A percentile compares a stretch with the other conserved stretches of the same genome.
Conservation (phyloP, 2,329 filamentous ascomycete species). For the Endothia cerciana region DNA sequence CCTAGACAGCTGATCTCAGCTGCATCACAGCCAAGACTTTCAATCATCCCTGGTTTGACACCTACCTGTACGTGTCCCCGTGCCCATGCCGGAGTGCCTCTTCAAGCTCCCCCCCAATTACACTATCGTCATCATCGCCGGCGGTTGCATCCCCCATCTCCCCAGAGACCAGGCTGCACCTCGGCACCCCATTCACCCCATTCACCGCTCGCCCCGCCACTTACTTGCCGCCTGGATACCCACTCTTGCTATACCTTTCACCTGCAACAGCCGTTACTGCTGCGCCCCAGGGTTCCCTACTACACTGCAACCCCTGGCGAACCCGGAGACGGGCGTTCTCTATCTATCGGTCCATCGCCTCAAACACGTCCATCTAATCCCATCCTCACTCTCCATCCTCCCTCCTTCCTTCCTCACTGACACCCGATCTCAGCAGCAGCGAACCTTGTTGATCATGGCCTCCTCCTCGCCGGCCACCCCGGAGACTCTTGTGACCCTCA, state of each 20-base stretch:
- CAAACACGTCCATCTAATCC: slow-evolving; percentile 3
- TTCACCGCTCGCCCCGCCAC: slow-evolving; percentile 14
- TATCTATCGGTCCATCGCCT: slow-evolving; percentile 11
- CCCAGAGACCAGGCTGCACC: slow-evolving; percentile 4
- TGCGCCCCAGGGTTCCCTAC: neutral
- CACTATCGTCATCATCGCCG: neutral
- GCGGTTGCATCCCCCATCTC: neutral
- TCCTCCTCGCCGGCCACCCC: slow-evolving; percentile 45
- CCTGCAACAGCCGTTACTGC: neutral
- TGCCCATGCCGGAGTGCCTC: neutral
- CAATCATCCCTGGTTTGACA: neutral
- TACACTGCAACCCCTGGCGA: neutral
- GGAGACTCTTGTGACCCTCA: slow-evolving; percentile 81
- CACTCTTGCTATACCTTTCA: slow-evolving; percentile 16
- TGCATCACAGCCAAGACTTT: neutral
- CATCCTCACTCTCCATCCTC: neutral
- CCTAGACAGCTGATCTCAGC: slow-evolving; percentile 11
- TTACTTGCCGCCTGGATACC: slow-evolving; percentile 10
- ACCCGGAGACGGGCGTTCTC: neutral
- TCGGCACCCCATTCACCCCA: slow-evolving; percentile 12
- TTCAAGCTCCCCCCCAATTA: neutral
- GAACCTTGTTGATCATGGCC: slow-evolving; percentile 38
- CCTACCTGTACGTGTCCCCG: neutral
- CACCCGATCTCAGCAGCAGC: slow-evolving; percentile 10
- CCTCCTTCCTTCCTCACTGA: neutral